Evolutionary conservation across 768 basidiomycete genomes (phyloP), one percentile per base, ranked within the genome.

Genomic region (Trametopsis cervina): DNA sequence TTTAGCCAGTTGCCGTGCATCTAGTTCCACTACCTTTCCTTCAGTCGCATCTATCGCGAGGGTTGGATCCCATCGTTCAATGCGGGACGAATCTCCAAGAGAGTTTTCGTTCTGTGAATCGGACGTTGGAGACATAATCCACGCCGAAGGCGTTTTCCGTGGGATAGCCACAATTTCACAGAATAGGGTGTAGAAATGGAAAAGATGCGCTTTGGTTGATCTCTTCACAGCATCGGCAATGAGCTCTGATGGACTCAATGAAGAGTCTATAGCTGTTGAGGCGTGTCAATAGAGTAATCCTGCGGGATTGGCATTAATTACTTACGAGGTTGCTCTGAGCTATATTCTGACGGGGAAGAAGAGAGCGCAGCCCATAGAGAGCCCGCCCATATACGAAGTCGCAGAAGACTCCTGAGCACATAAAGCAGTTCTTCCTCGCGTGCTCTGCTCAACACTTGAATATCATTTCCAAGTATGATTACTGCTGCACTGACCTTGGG

Each of bases 361-460:
- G 86, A 85, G 5, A 83, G 60, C 0, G 85, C 81, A 0, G 86
- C 85, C 83, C 84, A 88, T 6, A 92, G 64, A 2, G 81, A 80
- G 2, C 87, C 87, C 11, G 81, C 70, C 79, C 80, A 87, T 9
- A 96, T 66, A n/a, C 73, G 72, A 18, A 93, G 67, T 27, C 76
- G 74, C 11, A 80, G 69, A n/a, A 97, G 68, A 52, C 89, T 88
- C 36, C 78, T 78, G 11, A 97, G 66, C 22, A 92, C 76, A 59
- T 93, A 95, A 1, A 94, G 62, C 12, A 98, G 60, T 57, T 97
- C 95, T 56, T 95, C 91, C 63, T 97, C 92, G 21, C 90, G 76
- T 0, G 81, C 78, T 46, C 93, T 93, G 49, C 3, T 20, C 18
- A 29, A 4, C n/a, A 36, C 0, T 25, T 27, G 40, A 49, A 33